Base-by-base conservation (phyloP, 1,284 basidiomycete species). In the Cutaneotrichosporon dermatis region DNA sequence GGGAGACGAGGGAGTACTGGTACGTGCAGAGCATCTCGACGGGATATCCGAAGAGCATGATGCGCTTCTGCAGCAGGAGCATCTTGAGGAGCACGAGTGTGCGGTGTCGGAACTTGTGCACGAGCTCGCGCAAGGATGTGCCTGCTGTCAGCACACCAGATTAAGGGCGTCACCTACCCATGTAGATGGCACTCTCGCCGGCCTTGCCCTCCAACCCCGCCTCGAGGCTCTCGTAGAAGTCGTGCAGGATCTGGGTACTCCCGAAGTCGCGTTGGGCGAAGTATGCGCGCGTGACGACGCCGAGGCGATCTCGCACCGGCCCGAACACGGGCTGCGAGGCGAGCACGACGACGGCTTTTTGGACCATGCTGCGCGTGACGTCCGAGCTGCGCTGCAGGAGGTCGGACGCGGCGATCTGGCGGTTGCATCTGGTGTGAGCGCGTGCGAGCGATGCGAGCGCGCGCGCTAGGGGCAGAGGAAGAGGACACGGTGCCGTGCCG, bases 41-140 rank as follows among this genome's bases (percentile, higher is more conserved):
- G 0, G 95, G 95, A 72, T 97, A 93, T 7, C 95, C 95, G 69
- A 86, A 96, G 74, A 99, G 93, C 87, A 99, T 90, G 63, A 98
- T 89, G 79, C 88, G 83, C 76, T 90, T 90, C 75, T 99, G 95
- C 36, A 99, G 80, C 75, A 99, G 88, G 8, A 99, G 79, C 13
- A 96, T 87, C 75, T 99, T 99, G 63, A 99, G 83, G n/a, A 99
- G 81, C 43, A 92, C 82, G n/a, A 99, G 80, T 0, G 93, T 92
- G 65, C 90, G 87, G 79, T 96, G 90, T 45, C 95, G 85, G 82
- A 98, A 98, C 58, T 88, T 89, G 75, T 94, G 90, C 0, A 99
- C 86, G 9, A 99, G 84, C 70, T 98, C 92, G 46, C 94, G 86
- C 81, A 97, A 73, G 69, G 87, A 93, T 33, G 92, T 96, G 16